Evolutionary conservation across 352 stramenopile genomes (phyloP).

Genomic region (Thraustotheca clavata): DNA sequence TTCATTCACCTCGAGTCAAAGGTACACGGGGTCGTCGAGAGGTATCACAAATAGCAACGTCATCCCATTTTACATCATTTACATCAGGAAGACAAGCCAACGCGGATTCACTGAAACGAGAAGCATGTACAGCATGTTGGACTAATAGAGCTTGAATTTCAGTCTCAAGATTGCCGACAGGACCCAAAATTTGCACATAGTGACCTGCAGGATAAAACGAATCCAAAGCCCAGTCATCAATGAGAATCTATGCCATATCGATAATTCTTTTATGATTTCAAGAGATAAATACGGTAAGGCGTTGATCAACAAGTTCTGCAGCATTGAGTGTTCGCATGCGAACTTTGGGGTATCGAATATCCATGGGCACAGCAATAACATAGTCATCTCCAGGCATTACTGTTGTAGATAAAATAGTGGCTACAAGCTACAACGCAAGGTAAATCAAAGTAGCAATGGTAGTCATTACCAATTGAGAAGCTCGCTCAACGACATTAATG

Average conservation of each 20-base stretch:
- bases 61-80: slow-evolving; percentile 52
- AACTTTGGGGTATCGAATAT: slow-evolving; percentile 67
- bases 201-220: slow-evolving; percentile 73
- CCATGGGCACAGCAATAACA: slow-evolving; percentile 74
- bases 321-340: slow-evolving; percentile 72
- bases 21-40: slow-evolving; percentile 40
- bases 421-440: slow-evolving; percentile 31
- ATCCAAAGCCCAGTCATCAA: slow-evolving; percentile 68
- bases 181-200: slow-evolving; percentile 66
- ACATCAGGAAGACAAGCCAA: slow-evolving; percentile 72
- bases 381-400: slow-evolving; percentile 52
- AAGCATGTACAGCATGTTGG: slow-evolving; percentile 71
- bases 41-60: slow-evolving; percentile 65
- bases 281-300: slow-evolving; percentile 32
- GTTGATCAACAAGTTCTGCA: slow-evolving; percentile 61
- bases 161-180: slow-evolving; percentile 49
- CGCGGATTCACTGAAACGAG: slow-evolving; percentile 77
- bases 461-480: slow-evolving; percentile 30
- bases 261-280: background rate
- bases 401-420: slow-evolving; percentile 60
- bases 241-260: slow-evolving; percentile 35
- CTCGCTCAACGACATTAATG: slow-evolving; percentile 79
- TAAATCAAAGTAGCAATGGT: background rate
- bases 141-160: slow-evolving; percentile 79
- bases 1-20: slow-evolving; percentile 11